phyloP scores from a whole-genome alignment of 176 grass and related monocot species.

The Elaeis guineensis region DNA sequence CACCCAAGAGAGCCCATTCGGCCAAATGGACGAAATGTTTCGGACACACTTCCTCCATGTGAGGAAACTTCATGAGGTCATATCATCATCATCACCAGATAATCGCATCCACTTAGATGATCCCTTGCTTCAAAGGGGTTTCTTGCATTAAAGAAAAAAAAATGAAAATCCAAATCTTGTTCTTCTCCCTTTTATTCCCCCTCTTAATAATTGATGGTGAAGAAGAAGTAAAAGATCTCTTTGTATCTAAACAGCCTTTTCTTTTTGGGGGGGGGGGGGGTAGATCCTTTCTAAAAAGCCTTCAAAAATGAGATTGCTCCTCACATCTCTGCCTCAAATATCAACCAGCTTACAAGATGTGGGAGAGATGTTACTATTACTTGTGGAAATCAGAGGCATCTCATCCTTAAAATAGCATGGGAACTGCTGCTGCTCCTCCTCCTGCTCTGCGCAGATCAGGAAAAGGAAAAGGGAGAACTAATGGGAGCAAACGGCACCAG shows the following conservation, averaged over 20 bases:
- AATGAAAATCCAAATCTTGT: no score
- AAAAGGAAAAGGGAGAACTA: constrained; percentile 5
- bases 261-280: no score
- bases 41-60: constrained; percentile 37
- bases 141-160: no score
- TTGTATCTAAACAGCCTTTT: no score
- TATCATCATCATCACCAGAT: constrained; percentile 33
- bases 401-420: constrained; percentile 40
- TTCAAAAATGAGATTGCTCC: no score
- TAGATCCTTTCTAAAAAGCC: no score
- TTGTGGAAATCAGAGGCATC: constrained; percentile 32
- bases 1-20: constrained; percentile 28
- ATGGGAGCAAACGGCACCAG: constrained; percentile 26
- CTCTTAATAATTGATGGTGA: no score
- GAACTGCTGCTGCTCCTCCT: constrained; percentile 37
- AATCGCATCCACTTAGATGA: constrained; percentile 25
- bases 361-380: constrained; percentile 12
- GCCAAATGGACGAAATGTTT: constrained; percentile 82
- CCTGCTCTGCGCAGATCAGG: constrained; percentile 27
- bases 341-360: not conserved
- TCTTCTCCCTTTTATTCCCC: no score
- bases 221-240: no score
- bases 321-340: no score
- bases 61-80: constrained; percentile 23
- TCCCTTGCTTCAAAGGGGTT: no score